Percentiles rank a stretch among this genome's conserved stretches.
Evolutionary conservation across 192 early-diverging fungal species (phyloP).

Genomic region (Mortierella hygrophila): DNA sequence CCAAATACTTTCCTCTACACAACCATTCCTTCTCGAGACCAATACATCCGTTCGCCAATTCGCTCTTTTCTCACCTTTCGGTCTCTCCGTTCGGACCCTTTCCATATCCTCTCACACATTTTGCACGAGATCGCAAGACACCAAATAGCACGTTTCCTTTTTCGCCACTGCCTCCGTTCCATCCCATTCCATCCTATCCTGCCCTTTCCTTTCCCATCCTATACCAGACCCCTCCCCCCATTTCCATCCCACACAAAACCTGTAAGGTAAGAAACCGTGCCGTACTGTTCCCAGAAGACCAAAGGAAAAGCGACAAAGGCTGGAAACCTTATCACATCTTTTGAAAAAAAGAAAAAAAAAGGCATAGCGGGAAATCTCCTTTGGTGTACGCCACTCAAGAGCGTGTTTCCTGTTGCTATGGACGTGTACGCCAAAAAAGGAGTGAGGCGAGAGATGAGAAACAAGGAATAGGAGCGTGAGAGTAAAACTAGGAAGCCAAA

Average conservation of each 20-base stretch:
- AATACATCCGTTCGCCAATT: background rate
- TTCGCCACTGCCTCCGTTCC: background rate
- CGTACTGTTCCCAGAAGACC: too few species aligned
- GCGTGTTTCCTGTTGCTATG: background rate
- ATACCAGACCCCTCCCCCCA: background rate
- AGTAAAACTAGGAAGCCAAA: background rate
- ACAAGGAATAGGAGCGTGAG: background rate
- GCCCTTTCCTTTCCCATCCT: background rate
- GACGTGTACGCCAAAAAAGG: too few species aligned
- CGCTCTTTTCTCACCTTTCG: background rate
- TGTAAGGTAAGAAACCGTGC: background rate
- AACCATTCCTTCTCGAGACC: background rate
- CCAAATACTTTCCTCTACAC: background rate
- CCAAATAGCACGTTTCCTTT: background rate
- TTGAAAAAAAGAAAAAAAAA: background rate
- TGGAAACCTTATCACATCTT: conserved; percentile 7
- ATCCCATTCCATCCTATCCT: background rate
- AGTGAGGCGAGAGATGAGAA: background rate
- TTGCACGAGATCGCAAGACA: background rate
- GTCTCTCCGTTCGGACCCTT: background rate
- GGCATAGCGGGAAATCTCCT: background rate
- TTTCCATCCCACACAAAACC: background rate
- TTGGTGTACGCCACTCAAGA: background rate
- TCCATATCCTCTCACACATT: background rate
- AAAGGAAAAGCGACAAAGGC: background rate